phyloP scores from a whole-genome alignment of 2,329 filamentous ascomycete species.

The Curvularia verruculosa region DNA sequence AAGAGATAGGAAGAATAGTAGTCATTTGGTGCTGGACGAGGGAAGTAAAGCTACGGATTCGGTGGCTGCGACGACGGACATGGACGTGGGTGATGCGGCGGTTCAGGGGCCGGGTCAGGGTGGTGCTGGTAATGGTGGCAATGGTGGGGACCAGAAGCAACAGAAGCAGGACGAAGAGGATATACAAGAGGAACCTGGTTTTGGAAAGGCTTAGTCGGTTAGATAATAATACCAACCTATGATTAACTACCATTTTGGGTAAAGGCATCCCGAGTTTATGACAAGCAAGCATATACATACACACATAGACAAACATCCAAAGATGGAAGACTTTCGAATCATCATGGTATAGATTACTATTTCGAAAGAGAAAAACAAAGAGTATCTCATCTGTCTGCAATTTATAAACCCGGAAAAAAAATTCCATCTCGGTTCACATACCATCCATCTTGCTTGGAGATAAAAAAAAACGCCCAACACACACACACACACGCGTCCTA shows the following conservation, averaged over 20 bases:
- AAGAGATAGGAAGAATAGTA: constrained; percentile 26
- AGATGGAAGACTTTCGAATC: not conserved
- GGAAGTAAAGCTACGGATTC: constrained; percentile 18
- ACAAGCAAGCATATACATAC: too few relatives aligned
- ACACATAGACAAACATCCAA: too few relatives aligned
- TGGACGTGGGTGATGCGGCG: constrained; percentile 18
- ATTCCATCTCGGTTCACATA: not conserved
- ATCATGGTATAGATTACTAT: not conserved
- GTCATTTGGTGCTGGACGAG: constrained; percentile 6
- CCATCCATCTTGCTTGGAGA: not conserved
- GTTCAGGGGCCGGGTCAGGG: constrained; percentile 7
- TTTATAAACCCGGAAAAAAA: not conserved
- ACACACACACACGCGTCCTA: too few relatives aligned
- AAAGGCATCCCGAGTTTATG: too few relatives aligned
- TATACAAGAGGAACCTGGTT: constrained; percentile 34
- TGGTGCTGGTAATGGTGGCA: too few relatives aligned
- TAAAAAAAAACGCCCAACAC: not conserved
- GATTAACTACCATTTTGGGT: too few relatives aligned
- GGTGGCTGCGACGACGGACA: constrained; percentile 22
- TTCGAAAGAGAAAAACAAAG: not conserved
- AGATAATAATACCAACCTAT: too few relatives aligned
- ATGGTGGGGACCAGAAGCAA: not conserved
- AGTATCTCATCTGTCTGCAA: not conserved
- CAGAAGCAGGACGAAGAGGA: constrained; percentile 10
- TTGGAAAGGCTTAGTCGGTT: constrained; percentile 43